These are phyloP conservation scores for Dactylonectria estremocensis DNA, from an alignment of 2,329 filamentous ascomycete species.

Conservation along the genomic window DNA sequence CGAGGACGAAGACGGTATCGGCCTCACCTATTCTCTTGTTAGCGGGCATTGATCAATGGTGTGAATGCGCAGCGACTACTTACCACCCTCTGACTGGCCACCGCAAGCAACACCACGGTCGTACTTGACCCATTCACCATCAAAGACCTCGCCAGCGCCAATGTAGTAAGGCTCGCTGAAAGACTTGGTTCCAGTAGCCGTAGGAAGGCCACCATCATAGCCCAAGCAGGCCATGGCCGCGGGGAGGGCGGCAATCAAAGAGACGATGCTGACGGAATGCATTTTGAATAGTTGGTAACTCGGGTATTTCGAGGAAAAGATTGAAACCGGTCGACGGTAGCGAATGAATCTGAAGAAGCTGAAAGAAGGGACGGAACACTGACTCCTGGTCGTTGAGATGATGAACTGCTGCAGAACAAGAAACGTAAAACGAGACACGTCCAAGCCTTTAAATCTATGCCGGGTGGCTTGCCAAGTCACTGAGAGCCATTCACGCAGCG, in stretches of 20 bases:
- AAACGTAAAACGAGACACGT: background rate
- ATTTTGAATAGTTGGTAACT: slow-evolving; percentile 29
- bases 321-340: slow-evolving; percentile 1
- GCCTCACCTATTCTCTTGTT: slow-evolving; percentile 24
- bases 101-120: slow-evolving; percentile 60
- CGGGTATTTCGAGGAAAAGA: background rate
- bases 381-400: slow-evolving; percentile 1
- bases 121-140: slow-evolving; percentile 55
- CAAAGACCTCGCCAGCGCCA: slow-evolving; percentile 46
- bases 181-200: slow-evolving; percentile 47
- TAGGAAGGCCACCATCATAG: slow-evolving; percentile 50
- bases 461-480: no score
- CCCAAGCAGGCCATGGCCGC: slow-evolving; percentile 51
- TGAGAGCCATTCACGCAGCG: no score
- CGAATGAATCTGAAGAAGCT: background rate
- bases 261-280: slow-evolving; percentile 35
- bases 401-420: background rate
- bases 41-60: slow-evolving; percentile 5
- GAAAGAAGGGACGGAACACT: background rate
- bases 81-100: slow-evolving; percentile 60
- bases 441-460: background rate
- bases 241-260: slow-evolving; percentile 40
- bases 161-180: slow-evolving; percentile 51
- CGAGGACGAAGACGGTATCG: slow-evolving; percentile 60
- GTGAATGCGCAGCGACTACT: slow-evolving; percentile 31